A percentile compares a stretch with the other conserved stretches of the same genome.
phyloP scores from a whole-genome alignment of 2,329 filamentous ascomycete species.

The Penicillium sp. region DNA sequence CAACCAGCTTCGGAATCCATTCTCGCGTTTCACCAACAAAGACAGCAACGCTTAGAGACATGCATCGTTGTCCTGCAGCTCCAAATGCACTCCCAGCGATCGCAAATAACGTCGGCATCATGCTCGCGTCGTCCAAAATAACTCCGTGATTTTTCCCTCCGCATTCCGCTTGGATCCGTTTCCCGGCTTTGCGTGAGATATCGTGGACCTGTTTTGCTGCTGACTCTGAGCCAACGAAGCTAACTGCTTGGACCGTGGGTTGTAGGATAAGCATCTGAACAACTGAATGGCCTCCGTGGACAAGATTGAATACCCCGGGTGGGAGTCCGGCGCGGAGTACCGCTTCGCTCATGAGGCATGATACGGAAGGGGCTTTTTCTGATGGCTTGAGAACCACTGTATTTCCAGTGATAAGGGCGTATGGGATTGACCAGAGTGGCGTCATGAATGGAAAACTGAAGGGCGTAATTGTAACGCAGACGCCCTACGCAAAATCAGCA shows the following conservation, averaged over 20 bases:
- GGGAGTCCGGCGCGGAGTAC: slow-evolving; percentile 61
- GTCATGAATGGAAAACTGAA: slow-evolving; percentile 65
- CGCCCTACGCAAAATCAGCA: slow-evolving; percentile 6
- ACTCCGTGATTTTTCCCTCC: slow-evolving; percentile 68
- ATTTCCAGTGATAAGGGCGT: slow-evolving; percentile 62
- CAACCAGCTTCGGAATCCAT: slow-evolving; percentile 61
- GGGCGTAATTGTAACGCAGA: slow-evolving; percentile 58
- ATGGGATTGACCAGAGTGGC: slow-evolving; percentile 61
- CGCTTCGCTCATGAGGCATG: slow-evolving; percentile 61
- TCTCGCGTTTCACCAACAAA: slow-evolving; percentile 62
- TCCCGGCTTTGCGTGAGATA: slow-evolving; percentile 61
- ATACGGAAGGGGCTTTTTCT: slow-evolving; percentile 60
- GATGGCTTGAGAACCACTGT: slow-evolving; percentile 62
- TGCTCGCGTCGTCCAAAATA: slow-evolving; percentile 64
- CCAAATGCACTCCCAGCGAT: slow-evolving; percentile 65
- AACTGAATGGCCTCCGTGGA: slow-evolving; percentile 61
- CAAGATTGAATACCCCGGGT: slow-evolving; percentile 62
- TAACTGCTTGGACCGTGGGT: slow-evolving; percentile 64
- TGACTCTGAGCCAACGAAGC: slow-evolving; percentile 64
- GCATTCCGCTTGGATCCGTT: slow-evolving; percentile 65
- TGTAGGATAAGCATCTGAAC: slow-evolving; percentile 66
- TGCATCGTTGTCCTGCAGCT: slow-evolving; percentile 65
- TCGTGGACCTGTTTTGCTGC: slow-evolving; percentile 66
- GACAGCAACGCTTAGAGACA: slow-evolving; percentile 63
- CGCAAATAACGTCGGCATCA: slow-evolving; percentile 64